phyloP scores from a whole-genome alignment of 2,329 filamentous ascomycete species.

The Colletotrichum sojae region DNA sequence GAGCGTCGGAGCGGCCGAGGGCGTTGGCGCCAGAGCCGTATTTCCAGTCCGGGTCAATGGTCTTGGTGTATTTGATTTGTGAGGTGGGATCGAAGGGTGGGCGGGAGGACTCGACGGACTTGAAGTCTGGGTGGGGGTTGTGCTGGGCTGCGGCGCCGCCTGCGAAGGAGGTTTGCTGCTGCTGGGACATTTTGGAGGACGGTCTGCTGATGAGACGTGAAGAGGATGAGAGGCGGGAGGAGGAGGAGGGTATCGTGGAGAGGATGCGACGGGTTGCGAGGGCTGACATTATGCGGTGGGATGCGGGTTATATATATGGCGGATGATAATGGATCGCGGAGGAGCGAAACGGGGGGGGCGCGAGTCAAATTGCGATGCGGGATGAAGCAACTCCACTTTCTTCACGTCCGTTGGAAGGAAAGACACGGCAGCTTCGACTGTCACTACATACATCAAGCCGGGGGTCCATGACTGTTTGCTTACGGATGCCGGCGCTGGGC shows the following conservation, averaged over 20 bases:
- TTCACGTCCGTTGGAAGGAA: too few relatives aligned
- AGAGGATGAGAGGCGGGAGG: not conserved
- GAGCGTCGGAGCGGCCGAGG: slow-evolving; percentile 58
- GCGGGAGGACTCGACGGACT: slow-evolving; percentile 76
- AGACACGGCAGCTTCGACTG: not conserved
- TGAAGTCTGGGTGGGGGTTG: slow-evolving; percentile 83
- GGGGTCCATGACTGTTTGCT: slow-evolving; percentile 24
- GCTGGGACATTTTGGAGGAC: slow-evolving; percentile 1
- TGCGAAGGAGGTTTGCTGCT: slow-evolving; percentile 24
- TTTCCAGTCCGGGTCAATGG: slow-evolving; percentile 75
- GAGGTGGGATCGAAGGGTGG: slow-evolving; percentile 68
- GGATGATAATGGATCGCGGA: not conserved
- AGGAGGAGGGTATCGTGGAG: slow-evolving; percentile 19
- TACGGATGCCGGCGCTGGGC: slow-evolving; percentile 1
- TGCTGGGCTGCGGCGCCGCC: slow-evolving; percentile 57
- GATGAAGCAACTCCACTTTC: too few relatives aligned
- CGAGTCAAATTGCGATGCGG: not conserved
- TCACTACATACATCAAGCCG: slow-evolving; percentile 1
- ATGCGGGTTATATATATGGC: slow-evolving; percentile 14
- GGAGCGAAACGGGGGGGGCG: slow-evolving; percentile 18
- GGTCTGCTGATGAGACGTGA: too few relatives aligned
- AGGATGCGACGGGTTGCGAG: not conserved
- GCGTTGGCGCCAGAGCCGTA: slow-evolving; percentile 76
- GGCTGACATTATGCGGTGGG: not conserved
- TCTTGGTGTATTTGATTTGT: slow-evolving; percentile 72